Conservation (phyloP, 2,329 filamentous ascomycete genomes). For the Pseudocercospora cruenta region DNA sequence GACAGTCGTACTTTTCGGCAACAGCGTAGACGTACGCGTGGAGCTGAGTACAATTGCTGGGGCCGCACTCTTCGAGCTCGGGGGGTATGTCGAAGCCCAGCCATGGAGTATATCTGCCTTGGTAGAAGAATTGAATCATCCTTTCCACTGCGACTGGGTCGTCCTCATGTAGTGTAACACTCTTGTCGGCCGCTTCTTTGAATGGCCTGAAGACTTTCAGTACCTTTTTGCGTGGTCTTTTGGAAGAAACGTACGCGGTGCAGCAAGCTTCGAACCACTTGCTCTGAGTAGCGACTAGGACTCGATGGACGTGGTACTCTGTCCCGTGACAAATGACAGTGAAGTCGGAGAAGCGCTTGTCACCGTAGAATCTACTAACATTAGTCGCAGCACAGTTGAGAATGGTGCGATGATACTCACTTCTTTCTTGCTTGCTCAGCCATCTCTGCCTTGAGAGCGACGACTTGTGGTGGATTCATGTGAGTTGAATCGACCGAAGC, state of each 20-base stretch:
- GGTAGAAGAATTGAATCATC: not conserved
- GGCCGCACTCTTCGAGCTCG: not conserved
- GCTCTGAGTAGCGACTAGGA: not conserved
- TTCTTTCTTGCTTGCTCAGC: not conserved
- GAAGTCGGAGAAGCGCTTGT: slow-evolving; percentile 11
- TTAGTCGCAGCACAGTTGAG: too few species aligned
- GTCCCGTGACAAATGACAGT: slow-evolving; percentile 12
- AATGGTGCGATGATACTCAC: too few species aligned
- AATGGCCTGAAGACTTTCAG: not conserved
- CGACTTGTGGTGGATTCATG: not conserved
- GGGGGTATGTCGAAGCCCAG: too few species aligned
- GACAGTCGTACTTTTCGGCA: not conserved
- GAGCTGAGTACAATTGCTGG: not conserved
- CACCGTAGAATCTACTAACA: not conserved
- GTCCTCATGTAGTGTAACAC: not conserved
- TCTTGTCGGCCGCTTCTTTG: not conserved
- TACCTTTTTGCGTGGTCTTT: not conserved
- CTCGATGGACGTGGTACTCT: slow-evolving; percentile 10
- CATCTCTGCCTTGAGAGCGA: not conserved
- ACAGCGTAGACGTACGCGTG: slow-evolving; percentile 2
- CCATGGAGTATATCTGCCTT: not conserved
- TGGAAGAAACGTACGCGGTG: not conserved
- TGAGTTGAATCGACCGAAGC: not conserved
- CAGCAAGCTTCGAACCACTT: slow-evolving; percentile 2
- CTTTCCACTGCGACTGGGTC: not conserved